Evolutionary conservation across 1,284 basidiomycete genomes (phyloP).

Genomic region (Pisolithus thermaeus): DNA sequence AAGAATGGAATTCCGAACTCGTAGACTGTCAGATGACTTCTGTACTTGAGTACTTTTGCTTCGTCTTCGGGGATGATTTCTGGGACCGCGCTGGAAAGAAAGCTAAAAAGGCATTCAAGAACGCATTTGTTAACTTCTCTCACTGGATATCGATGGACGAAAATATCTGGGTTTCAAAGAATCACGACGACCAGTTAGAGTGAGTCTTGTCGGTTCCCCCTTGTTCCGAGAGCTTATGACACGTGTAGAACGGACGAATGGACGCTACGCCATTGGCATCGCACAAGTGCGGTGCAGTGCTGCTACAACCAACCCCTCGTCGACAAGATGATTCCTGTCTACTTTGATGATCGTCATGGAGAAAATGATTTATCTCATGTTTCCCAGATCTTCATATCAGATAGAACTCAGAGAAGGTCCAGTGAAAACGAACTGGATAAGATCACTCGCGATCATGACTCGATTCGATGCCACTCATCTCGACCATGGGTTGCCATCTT

Average conservation of each 20-base stretch:
- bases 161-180: background rate
- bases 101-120: background rate
- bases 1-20: background rate
- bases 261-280: constrained; percentile 5
- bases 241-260: background rate
- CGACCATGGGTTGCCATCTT: constrained; percentile 1
- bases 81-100: background rate
- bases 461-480: background rate
- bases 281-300: constrained; percentile 10
- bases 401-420: background rate
- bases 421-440: background rate
- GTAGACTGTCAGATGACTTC: background rate
- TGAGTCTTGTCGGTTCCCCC: too few relatives aligned
- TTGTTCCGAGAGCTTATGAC: background rate
- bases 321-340: constrained; percentile 12
- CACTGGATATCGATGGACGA: constrained; percentile 11
- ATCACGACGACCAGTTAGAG: too few relatives aligned
- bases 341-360: constrained; percentile 2
- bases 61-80: background rate
- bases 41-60: background rate
- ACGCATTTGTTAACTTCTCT: constrained; percentile 10
- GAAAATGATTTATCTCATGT: background rate
- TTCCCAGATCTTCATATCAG: constrained; percentile 6
- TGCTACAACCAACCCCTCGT: background rate
- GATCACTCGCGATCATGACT: background rate